Evolutionary conservation across 768 basidiomycete genomes (phyloP), one percentile per base, ranked within the genome.

Genomic region (Symmetrospora coprosmae): DNA sequence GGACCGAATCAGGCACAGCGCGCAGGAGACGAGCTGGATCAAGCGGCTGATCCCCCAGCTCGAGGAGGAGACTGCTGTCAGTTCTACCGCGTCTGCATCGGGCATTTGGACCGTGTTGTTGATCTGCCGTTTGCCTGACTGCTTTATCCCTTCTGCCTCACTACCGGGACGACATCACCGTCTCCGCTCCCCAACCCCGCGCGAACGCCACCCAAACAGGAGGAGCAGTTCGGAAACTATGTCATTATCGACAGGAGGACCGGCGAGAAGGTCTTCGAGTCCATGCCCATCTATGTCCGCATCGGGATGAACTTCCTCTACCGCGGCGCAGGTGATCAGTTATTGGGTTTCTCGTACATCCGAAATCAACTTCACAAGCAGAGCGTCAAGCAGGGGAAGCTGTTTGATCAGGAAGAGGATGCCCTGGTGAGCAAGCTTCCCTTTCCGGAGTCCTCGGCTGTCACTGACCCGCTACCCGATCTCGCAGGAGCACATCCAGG

Each of bases 401-500:
- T 60, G 0, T 67, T 49, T 39, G 66, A 67, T 60, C 50, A 50
- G 7, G 23, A 41, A 2, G 27, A 19, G 0, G 49, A 49, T 19
- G 62, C 41, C 0, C 38, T 43, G 28, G 55, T 58, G 37, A 13
- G 55, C 25, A 11, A 13, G 21, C 34, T 28, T 23, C 16, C 23
- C 11, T 37, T 16, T 14, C 4, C 9, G 31, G 9, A 11, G 6
- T n/a, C n/a, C n/a, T n/a, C n/a, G n/a, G n/a, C n/a, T n/a, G n/a
- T n/a, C n/a, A n/a, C n/a, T n/a, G n/a, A n/a, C n/a, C n/a, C n/a
- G n/a, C n/a, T n/a, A n/a, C n/a, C n/a, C n/a, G n/a, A 4, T 16
- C 16, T 34, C 27, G 3, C 64, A 67, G 9, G 65, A 63, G 45
- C 72, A 74, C 50, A 76, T 76, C 53, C 51, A 68, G 50, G 60